phyloP scores from a whole-genome alignment of 1,284 basidiomycete genomes.

The Boletellus deceptivus region DNA sequence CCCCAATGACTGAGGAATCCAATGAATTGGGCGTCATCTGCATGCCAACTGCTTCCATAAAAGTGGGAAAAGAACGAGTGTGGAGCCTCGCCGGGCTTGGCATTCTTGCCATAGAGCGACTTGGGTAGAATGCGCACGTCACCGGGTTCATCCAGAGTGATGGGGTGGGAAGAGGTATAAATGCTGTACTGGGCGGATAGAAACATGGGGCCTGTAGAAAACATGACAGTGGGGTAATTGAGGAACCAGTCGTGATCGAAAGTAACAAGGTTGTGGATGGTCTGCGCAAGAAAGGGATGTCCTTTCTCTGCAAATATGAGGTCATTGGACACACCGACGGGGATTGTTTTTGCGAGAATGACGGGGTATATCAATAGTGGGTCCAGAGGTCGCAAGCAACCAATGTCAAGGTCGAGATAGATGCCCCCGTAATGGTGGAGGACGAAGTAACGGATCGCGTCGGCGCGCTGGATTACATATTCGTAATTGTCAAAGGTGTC shows the following conservation, averaged over 20 bases:
- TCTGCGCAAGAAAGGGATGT: constrained; percentile 90
- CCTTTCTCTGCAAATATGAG: constrained; percentile 88
- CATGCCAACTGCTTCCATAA: constrained; percentile 97
- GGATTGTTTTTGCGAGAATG: constrained; percentile 92
- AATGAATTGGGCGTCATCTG: constrained; percentile 92
- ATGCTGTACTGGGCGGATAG: constrained; percentile 84
- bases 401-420: constrained; percentile 97
- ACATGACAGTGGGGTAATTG: constrained; percentile 99
- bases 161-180: constrained; percentile 73
- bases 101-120: constrained; percentile 95
- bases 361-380: constrained; percentile 87
- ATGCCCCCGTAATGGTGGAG: constrained; percentile 94
- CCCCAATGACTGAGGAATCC: constrained; percentile 87
- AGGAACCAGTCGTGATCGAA: constrained; percentile 93
- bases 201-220: constrained; percentile 96
- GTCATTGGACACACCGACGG: constrained; percentile 96
- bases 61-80: constrained; percentile 94
- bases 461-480: constrained; percentile 95
- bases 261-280: constrained; percentile 88
- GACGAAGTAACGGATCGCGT: constrained; percentile 97
- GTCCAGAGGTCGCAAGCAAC: constrained; percentile 88
- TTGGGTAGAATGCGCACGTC: constrained; percentile 91
- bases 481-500: constrained; percentile 90
- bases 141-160: constrained; percentile 49
- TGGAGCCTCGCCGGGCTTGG: constrained; percentile 78